Evolutionary conservation across 2,329 filamentous ascomycete species (phyloP).

Genomic region (Alternaria longipes): DNA sequence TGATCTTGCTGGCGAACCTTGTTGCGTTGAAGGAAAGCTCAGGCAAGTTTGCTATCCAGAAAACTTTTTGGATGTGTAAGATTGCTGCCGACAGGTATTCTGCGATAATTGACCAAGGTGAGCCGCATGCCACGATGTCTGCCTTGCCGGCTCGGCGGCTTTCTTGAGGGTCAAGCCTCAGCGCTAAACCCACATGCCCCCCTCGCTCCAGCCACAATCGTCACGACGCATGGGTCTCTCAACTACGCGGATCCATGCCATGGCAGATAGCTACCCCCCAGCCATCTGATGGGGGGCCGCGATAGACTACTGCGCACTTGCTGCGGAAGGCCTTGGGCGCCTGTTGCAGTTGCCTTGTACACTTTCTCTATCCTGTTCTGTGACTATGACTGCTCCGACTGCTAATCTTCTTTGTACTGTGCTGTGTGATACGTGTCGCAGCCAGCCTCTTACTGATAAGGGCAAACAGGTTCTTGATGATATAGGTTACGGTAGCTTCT

Average conservation of each 20-base stretch:
- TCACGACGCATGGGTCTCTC: conserved; percentile 10
- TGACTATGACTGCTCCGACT: conserved; percentile 7
- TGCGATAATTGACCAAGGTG: not conserved
- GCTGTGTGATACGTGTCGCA: conserved; percentile 11
- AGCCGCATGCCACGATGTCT: not conserved
- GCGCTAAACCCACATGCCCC: conserved; percentile 12
- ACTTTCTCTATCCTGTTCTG: conserved; percentile 9
- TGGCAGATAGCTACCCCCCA: conserved; percentile 12
- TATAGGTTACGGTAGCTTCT: not conserved
- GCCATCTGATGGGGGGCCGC: conserved; percentile 13
- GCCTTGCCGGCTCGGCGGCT: conserved; percentile 10
- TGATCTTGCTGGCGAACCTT: conserved; percentile 1
- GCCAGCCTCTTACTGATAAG: conserved; percentile 7
- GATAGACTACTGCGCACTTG: conserved; percentile 8
- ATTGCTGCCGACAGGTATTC: not conserved
- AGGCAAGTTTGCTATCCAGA: not conserved
- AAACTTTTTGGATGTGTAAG: not conserved
- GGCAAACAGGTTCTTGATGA: not conserved
- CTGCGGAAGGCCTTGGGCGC: conserved; percentile 15
- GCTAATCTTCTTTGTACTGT: conserved; percentile 11
- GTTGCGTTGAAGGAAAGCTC: not conserved
- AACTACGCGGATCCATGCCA: conserved; percentile 1
- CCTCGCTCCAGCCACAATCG: conserved; percentile 18
- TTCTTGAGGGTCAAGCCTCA: not conserved
- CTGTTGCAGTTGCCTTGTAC: conserved; percentile 11